Evolutionary conservation across 75 land plant genomes (phyloP).

Genomic region (Selaginella moellendorffii): DNA sequence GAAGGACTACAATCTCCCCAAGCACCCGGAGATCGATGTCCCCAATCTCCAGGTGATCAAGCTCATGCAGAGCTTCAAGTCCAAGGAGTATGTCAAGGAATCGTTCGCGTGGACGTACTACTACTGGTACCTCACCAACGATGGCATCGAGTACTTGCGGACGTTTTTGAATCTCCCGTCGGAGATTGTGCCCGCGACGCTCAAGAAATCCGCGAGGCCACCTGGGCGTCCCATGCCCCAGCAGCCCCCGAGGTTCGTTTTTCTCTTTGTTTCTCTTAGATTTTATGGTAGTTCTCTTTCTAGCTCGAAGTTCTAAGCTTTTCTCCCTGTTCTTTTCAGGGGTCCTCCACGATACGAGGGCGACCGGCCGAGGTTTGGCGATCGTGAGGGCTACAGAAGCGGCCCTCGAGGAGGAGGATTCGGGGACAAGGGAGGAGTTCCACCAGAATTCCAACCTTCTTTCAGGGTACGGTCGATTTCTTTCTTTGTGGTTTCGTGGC

Average conservation of each 20-base stretch:
- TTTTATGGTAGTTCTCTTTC: not conserved
- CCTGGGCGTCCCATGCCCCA: constrained; percentile 57
- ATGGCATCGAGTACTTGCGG: constrained; percentile 79
- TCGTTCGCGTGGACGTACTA: constrained; percentile 90
- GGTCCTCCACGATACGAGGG: constrained; percentile 91
- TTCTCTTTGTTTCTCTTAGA: not conserved
- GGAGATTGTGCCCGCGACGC: constrained; percentile 85
- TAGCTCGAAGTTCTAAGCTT: not conserved
- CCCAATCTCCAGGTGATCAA: constrained; percentile 91
- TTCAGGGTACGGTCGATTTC: constrained; percentile 41
- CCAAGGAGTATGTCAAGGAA: constrained; percentile 88
- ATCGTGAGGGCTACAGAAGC: constrained; percentile 83
- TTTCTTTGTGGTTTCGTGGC: not conserved
- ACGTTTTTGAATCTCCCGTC: constrained; percentile 84
- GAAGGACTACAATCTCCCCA: constrained; percentile 83
- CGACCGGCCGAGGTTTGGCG: constrained; percentile 76
- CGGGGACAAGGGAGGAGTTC: constrained; percentile 86
- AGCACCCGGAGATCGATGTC: constrained; percentile 89
- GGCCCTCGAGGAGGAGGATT: constrained; percentile 64
- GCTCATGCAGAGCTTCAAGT: constrained; percentile 96
- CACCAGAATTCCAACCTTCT: constrained; percentile 72
- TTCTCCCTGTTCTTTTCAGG: constrained; percentile 20
- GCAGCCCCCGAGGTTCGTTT: constrained; percentile 54
- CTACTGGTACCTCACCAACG: constrained; percentile 93
- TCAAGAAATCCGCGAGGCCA: constrained; percentile 76